Evolutionary conservation across 306 rosid species (phyloP).

Genomic region (Macrotyloma uniflorum): DNA sequence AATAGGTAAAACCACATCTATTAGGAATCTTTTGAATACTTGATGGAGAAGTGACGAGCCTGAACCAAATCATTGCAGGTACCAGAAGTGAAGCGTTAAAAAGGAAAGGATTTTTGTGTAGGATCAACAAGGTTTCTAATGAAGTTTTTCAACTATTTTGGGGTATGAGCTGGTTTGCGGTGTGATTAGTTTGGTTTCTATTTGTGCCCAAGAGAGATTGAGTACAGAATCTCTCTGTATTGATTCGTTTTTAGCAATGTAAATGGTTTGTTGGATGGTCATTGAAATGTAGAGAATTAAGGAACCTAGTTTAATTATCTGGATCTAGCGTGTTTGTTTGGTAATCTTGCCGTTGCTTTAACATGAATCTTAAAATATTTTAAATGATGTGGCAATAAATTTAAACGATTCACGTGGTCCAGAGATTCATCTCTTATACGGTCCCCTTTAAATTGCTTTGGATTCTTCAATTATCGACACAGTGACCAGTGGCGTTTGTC

Average conservation of each 20-base stretch:
- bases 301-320: constrained; percentile 31
- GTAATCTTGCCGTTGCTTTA: constrained; percentile 7
- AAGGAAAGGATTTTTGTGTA: constrained; percentile 24
- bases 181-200: constrained; percentile 35
- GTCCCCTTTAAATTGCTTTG: constrained; percentile 26
- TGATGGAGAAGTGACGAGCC: constrained; percentile 24
- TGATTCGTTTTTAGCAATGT: constrained; percentile 33
- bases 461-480: constrained; percentile 29
- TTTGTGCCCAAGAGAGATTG: constrained; percentile 13
- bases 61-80: constrained; percentile 40
- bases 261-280: constrained; percentile 31
- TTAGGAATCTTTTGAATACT: constrained; percentile 32
- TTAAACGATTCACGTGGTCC: constrained; percentile 39
- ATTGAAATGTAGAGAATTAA: constrained; percentile 30
- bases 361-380: not conserved
- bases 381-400: constrained; percentile 25
- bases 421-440: constrained; percentile 29
- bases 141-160: constrained; percentile 16
- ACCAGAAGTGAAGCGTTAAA: not conserved
- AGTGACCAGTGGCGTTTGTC: constrained; percentile 33
- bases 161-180: constrained; percentile 34
- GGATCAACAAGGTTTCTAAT: constrained; percentile 13
- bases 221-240: constrained; percentile 55
- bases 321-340: constrained; percentile 29
- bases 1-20: not conserved